Percentiles rank a stretch among this genome's conserved stretches.
These are phyloP conservation scores for Ceratocystis lukuohia DNA, from an alignment of 2,329 filamentous ascomycete species.

Conservation along the genomic window DNA sequence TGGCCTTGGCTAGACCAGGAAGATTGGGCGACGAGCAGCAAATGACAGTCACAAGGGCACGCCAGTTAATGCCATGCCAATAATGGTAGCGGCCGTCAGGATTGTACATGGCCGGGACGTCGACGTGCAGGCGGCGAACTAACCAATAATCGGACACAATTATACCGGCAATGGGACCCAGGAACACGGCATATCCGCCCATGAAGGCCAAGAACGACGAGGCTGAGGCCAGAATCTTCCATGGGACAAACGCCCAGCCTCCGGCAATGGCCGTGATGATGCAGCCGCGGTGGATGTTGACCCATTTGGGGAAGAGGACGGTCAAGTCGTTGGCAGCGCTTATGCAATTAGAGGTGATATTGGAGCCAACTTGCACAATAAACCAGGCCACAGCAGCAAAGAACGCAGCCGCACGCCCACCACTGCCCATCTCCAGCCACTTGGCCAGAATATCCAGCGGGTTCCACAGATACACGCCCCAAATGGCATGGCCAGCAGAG, in stretches of 20 bases:
- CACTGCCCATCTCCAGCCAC: constrained; percentile 26
- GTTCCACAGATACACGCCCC: constrained; percentile 36
- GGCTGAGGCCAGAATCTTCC: constrained; percentile 27
- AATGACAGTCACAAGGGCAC: constrained; percentile 31
- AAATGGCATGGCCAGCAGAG: constrained; percentile 32
- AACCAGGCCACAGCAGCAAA: constrained; percentile 24
- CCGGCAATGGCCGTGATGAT: constrained; percentile 25
- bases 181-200: constrained; percentile 27
- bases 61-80: constrained; percentile 30
- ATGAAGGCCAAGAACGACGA: constrained; percentile 26
- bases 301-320: constrained; percentile 24
- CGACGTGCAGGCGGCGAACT: constrained; percentile 28
- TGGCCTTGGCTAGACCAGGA: constrained; percentile 29
- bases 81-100: constrained; percentile 33
- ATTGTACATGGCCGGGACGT: constrained; percentile 32
- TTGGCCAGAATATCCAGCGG: constrained; percentile 35
- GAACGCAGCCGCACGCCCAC: constrained; percentile 25
- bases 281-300: constrained; percentile 26
- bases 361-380: constrained; percentile 25
- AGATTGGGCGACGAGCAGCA: constrained; percentile 30
- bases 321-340: constrained; percentile 26
- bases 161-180: constrained; percentile 32
- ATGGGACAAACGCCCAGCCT: constrained; percentile 28
- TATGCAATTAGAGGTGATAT: constrained; percentile 25
- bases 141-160: constrained; percentile 31